Base-by-base conservation (phyloP, 257 asterid genomes). In the Solanum neorickii region DNA sequence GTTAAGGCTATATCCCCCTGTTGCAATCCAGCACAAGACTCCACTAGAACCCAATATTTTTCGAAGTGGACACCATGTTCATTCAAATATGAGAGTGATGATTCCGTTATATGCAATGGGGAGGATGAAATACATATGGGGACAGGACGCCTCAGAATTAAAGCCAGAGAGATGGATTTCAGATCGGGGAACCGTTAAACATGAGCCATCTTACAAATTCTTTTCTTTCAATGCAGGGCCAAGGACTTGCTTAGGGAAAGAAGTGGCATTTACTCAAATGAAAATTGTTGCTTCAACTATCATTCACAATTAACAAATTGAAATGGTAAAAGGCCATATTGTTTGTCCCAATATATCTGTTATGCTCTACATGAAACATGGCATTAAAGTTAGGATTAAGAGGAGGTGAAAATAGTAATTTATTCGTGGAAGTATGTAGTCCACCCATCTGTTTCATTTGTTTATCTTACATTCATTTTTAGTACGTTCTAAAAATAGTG, bases 221-320 rank as follows among this genome's bases (percentile, higher is more conserved):
- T 59, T 92, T 87, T 91, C 93, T 3, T 94, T 94, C 86, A 94
- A 94, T 87, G 95, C 92, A 2, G 96, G 95, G 1, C 95, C 94
- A 13, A 89, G 95, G 88, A 93, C 93, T 60, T 93, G 96, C 77
- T 31, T 94, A 44, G 96, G 95, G 46, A 94, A 92, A 52, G 96
- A 94, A 76, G 92, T 7, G 12, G 6, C 39, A 7, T 75, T 42
- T 44, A 42, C 83, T 42, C 62, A 44, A 44, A 77, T 77, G 37
- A 77, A 76, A 76, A 47, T n/a, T 76, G 83, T 42, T 31, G 35
- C 83, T n/a, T 5, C 83, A 12, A 27, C 59, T 76, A 76, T 76
- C 60, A 76, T 76, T 14, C 62, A 76, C 14, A 76, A 76, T 14
- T 76, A 76, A 7, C 60, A 42, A 4, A 25, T 42, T 42, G 62